Base-by-base conservation (phyloP, 1,284 basidiomycete genomes). In the Meira nashicola region DNA sequence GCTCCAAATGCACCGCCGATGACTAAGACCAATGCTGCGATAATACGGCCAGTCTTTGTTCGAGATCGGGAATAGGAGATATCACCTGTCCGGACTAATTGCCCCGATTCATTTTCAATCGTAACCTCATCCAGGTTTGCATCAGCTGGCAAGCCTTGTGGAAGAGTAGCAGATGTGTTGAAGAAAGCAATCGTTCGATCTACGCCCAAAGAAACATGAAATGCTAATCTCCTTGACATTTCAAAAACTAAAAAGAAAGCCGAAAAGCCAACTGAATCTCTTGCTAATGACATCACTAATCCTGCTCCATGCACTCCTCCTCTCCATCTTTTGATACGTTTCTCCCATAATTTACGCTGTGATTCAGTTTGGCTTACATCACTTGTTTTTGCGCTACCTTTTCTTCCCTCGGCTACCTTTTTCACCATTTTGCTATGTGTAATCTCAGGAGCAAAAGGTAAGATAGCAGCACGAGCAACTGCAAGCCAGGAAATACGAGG, bases 191-290 rank as follows among this genome's bases (percentile, higher is more conserved):
- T 59, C 11, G 69, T 57, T 7, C 67, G 65, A 55, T 79, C 78
- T 40, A 74, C 66, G 10, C 64, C 57, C 11, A 71, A 68, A 1
- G 78, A 79, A 0, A 70, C 67, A 25, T 62, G 51, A 33, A 73
- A 70, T 1, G 79, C 77, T 14, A 62, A 52, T 15, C 76, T 63
- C 12, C 80, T 64, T 2, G 78, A 77, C 23, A 73, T 56, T 50
- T 80, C 79, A 58, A 81, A 81, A 47, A 77, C 64, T 50, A 76
- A 64, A 55, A 81, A 81, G 69, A 81, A 81, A 39, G 62, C 59
- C 11, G 78, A 65, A 40, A 78, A 78, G 9, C 75, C 76, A 21
- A 79, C 61, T 6, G 67, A 67, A 60, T 81, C 80, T 40, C 80
- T 73, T 14, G 70, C 63, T 19, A 80, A 60, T 8, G 69, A 73